These are phyloP conservation scores for Teratosphaeria pseudoeucalypti DNA, from an alignment of 2,329 filamentous ascomycete species.

Conservation along the genomic window DNA sequence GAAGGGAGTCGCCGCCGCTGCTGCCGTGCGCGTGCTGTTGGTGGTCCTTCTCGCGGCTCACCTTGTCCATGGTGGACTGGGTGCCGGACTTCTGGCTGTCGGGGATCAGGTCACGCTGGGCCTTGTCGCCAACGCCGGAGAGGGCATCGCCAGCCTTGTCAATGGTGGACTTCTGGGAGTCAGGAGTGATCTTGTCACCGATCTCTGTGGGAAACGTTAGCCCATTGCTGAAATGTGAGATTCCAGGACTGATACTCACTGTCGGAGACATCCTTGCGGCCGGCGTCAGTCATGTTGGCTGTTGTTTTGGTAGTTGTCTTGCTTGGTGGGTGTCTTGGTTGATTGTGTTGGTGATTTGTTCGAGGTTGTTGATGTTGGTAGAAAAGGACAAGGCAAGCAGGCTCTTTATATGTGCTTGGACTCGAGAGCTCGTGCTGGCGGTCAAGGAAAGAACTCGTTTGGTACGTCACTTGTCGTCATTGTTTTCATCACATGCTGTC, in stretches of 20 bases:
- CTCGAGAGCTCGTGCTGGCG: not conserved
- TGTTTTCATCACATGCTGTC: not conserved
- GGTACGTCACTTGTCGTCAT: not conserved
- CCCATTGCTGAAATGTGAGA: not conserved
- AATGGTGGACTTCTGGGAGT: constrained; percentile 51
- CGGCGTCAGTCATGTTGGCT: constrained; percentile 42
- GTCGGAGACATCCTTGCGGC: constrained; percentile 51
- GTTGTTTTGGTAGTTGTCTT: constrained; percentile 9
- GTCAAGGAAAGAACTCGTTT: not conserved
- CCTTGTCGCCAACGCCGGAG: constrained; percentile 47
- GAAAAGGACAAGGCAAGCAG: not conserved
- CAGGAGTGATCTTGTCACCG: constrained; percentile 47
- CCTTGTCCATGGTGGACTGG: constrained; percentile 44
- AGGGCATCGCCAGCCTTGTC: constrained; percentile 48
- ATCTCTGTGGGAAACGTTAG: constrained; percentile 35
- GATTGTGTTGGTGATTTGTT: constrained; percentile 1
- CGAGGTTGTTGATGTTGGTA: not conserved
- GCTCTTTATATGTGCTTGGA: not conserved
- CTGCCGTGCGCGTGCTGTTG: constrained; percentile 22
- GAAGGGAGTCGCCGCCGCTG: constrained; percentile 29
- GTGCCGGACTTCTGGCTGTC: constrained; percentile 45
- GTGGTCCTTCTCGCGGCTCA: constrained; percentile 34
- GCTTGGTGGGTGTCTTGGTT: constrained; percentile 7
- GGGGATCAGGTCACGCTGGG: constrained; percentile 40
- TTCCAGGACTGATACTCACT: constrained; percentile 22